These are phyloP conservation scores for Sindora glabra DNA, from an alignment of 306 rosid species.

Conservation along the genomic window DNA sequence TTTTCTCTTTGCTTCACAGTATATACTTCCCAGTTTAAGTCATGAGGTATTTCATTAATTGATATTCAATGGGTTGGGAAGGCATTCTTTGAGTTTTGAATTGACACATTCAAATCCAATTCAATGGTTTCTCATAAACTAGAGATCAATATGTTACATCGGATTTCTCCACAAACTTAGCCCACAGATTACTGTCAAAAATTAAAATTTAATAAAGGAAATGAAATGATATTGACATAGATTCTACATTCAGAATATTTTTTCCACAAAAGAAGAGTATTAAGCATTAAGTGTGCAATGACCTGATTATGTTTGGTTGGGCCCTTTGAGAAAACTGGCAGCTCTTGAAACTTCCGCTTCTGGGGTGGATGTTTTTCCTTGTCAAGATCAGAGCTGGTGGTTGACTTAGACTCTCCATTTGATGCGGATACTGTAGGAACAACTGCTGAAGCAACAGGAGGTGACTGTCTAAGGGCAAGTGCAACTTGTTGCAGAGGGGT, in stretches of 20 bases:
- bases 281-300: slow-evolving; percentile 24
- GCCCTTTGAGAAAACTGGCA: slow-evolving; percentile 48
- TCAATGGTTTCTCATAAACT: background rate
- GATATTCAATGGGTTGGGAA: background rate
- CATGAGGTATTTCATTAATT: background rate
- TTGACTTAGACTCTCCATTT: slow-evolving; percentile 33
- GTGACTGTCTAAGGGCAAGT: slow-evolving; percentile 69
- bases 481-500: slow-evolving; percentile 97
- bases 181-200: slow-evolving; percentile 5
- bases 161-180: slow-evolving; percentile 3
- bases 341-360: slow-evolving; percentile 85
- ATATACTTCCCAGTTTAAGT: slow-evolving; percentile 11
- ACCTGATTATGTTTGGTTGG: slow-evolving; percentile 61
- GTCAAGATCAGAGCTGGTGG: slow-evolving; percentile 29
- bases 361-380: slow-evolving; percentile 59
- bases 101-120: slow-evolving; percentile 6
- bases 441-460: slow-evolving; percentile 51
- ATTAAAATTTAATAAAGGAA: background rate
- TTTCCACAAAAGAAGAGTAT: slow-evolving; percentile 5
- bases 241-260: slow-evolving; percentile 11
- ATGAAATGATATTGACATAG: background rate
- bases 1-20: background rate
- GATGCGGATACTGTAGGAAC: slow-evolving; percentile 41
- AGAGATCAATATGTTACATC: background rate
- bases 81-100: background rate